Conservation (phyloP, 164 flowering plant species). For the Pachysandra terminalis region DNA sequence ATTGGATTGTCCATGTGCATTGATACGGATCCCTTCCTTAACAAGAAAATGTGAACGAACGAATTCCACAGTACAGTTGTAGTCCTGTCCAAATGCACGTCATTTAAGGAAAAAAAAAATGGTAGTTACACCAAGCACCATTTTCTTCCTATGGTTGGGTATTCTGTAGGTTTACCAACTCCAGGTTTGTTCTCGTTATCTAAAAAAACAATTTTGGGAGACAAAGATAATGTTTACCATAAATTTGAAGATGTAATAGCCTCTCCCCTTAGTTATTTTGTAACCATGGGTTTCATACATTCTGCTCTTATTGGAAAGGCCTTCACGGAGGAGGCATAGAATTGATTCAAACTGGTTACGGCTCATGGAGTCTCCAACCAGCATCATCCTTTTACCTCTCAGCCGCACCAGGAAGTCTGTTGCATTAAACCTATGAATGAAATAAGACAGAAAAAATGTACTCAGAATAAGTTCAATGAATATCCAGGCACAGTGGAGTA, state of each 20-base stretch:
- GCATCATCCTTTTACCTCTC: slow-evolving; percentile 84
- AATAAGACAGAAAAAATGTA: slow-evolving; percentile 19
- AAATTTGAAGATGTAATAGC: slow-evolving; percentile 76
- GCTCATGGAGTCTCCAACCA: slow-evolving; percentile 97
- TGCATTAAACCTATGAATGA: slow-evolving; percentile 70
- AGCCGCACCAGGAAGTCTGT: slow-evolving; percentile 79
- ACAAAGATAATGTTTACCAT: slow-evolving; percentile 58
- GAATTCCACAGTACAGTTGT: slow-evolving; percentile 75
- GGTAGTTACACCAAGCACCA: neutral
- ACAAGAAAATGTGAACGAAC: slow-evolving; percentile 94
- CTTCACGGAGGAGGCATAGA: slow-evolving; percentile 78
- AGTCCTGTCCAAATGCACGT: slow-evolving; percentile 52
- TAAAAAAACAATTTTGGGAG: neutral
- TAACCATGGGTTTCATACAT: slow-evolving; percentile 81
- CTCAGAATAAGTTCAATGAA: slow-evolving; percentile 3
- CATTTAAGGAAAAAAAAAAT: neutral
- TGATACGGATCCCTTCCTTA: slow-evolving; percentile 68
- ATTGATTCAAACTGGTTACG: slow-evolving; percentile 94
- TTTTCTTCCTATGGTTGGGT: too few species aligned
- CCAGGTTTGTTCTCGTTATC: neutral
- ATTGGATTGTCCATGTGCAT: slow-evolving; percentile 66
- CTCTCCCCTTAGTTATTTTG: slow-evolving; percentile 88
- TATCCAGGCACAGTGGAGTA: too few species aligned
- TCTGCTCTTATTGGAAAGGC: slow-evolving; percentile 61
- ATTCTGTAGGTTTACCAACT: too few species aligned